Base-by-base conservation (phyloP, 306 rosid genomes). In the Clitoria ternatea region DNA sequence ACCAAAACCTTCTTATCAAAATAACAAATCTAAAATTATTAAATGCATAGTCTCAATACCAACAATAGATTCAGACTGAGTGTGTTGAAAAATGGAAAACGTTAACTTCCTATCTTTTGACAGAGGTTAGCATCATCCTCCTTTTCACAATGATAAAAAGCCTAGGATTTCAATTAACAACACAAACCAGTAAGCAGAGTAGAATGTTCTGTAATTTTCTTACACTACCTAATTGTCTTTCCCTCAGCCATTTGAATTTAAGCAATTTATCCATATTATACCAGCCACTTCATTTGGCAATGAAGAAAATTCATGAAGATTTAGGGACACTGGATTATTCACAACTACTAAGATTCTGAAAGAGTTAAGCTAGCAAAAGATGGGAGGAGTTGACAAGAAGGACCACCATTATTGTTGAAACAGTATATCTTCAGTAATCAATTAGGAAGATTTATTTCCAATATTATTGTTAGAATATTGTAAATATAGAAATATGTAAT, bases 21-120 rank as follows among this genome's bases (percentile, higher is more conserved):
- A 76, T 35, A 65, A 65, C 64, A 67, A 23, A 77, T 37, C 18
- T 59, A 40, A 44, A 69, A 62, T 27, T 19, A 63, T 35, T 12
- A 70, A 36, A 57, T 47, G 53, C 70, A 45, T 67, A 36, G 52
- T 20, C 43, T 52, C 53, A 50, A 20, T 39, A 61, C 45, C 42
- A 35, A 55, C 63, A 67, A 53, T 68, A 68, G 39, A 40, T 66
- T 52, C 44, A 30, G 29, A 63, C 30, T 33, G 1, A 47, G 47
- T 68, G 4, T 32, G 4, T 42, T 42, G 39, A 35, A 26, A 11
- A 36, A 55, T 68, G 20, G 6, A 30, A 36, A 66, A 61, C 14
- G 7, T 52, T 49, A 36, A 49, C 32, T 56, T 52, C 56, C 37
- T 36, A 11, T 19, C 42, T 13, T 33, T 8, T 13, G 39, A 10